Evolutionary conservation across 1,284 basidiomycete species (phyloP).

Genomic region (Singerocomus rubriflavus): DNA sequence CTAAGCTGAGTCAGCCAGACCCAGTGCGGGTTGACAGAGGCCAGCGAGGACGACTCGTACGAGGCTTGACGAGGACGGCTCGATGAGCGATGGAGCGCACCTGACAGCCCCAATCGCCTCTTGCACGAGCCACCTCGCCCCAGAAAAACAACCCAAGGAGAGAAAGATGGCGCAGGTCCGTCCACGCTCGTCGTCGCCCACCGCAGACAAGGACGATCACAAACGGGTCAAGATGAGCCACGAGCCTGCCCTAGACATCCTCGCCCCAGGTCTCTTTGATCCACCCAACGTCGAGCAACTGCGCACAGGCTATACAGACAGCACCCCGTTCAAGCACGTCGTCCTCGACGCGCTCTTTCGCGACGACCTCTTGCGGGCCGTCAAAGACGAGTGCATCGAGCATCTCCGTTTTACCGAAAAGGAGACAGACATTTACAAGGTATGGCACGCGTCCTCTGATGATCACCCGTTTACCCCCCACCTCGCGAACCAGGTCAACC

Average conservation of each 20-base stretch:
- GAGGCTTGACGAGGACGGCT: no score
- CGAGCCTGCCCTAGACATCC: constrained; percentile 1
- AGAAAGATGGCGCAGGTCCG: constrained; percentile 29
- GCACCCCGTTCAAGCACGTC: constrained; percentile 81
- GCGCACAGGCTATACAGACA: constrained; percentile 53
- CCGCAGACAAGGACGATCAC: constrained; percentile 13
- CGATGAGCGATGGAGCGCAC: no score
- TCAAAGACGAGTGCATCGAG: constrained; percentile 78
- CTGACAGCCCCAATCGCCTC: neutral
- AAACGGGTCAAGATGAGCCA: constrained; percentile 29
- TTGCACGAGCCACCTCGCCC: neutral
- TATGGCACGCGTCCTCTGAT: constrained; percentile 30
- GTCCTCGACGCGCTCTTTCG: constrained; percentile 83
- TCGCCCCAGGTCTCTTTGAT: constrained; percentile 47
- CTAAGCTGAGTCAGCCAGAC: no score
- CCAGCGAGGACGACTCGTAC: no score
- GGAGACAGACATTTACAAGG: constrained; percentile 99
- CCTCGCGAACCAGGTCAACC: constrained; percentile 69
- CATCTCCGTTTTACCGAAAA: constrained; percentile 94
- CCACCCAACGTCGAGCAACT: constrained; percentile 53
- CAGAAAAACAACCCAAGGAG: neutral
- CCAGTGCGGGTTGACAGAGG: no score
- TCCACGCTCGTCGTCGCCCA: constrained; percentile 27
- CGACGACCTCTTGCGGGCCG: constrained; percentile 73
- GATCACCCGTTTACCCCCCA: neutral